Evolutionary conservation across 805 yeast species (phyloP).

Genomic region (Saturnispora sanitii): DNA sequence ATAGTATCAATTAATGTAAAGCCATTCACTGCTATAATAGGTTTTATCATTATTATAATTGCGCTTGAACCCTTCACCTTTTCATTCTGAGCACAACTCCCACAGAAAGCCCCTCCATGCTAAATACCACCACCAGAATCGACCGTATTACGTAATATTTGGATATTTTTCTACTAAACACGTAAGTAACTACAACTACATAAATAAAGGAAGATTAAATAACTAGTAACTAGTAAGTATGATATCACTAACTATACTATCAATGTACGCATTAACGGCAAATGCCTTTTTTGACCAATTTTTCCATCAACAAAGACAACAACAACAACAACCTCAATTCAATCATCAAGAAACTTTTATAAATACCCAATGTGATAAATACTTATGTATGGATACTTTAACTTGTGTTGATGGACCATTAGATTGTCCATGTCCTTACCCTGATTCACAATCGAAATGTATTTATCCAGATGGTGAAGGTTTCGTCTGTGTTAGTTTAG

Average conservation of each 20-base stretch:
- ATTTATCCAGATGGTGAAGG: constrained; percentile 49
- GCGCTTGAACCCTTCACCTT: no score
- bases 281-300: constrained; percentile 19
- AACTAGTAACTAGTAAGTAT: no score
- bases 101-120: no score
- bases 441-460: constrained; percentile 78
- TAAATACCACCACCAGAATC: no score
- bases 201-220: no score
- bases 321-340: constrained; percentile 31
- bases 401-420: constrained; percentile 59
- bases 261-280: not conserved
- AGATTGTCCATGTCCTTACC: constrained; percentile 88
- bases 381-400: constrained; percentile 76
- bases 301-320: constrained; percentile 24
- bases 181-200: no score
- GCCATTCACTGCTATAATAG: no score
- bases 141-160: no score
- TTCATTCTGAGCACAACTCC: no score
- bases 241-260: not conserved
- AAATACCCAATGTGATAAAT: constrained; percentile 40
- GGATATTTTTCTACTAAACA: no score
- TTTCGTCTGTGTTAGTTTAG: constrained; percentile 75
- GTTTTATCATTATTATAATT: no score
- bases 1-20: no score
- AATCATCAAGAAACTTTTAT: constrained; percentile 25